A percentile compares a stretch with the other conserved stretches of the same genome.
phyloP scores from a whole-genome alignment of 257 asterid genomes.

The Nicotiana knightiana region DNA sequence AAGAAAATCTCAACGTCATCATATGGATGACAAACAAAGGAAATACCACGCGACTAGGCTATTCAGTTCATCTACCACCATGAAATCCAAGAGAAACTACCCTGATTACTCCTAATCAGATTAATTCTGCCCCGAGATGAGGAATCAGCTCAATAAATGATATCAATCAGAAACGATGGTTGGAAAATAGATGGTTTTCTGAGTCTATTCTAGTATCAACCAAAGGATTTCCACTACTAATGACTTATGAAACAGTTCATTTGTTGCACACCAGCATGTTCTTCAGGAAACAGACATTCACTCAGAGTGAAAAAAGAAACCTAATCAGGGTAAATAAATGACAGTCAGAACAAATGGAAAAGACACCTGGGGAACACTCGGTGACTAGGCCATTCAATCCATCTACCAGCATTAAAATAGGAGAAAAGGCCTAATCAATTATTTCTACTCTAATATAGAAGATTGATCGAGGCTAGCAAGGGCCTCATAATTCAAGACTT shows the following conservation, averaged over 20 bases:
- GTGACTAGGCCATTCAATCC: not conserved
- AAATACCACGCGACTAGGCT: no score
- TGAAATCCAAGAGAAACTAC: no score
- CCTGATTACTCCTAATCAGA: no score
- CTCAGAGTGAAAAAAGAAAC: not conserved
- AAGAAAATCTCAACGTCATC: not conserved
- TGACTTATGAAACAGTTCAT: not conserved
- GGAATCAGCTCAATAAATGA: no score
- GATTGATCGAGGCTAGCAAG: no score
- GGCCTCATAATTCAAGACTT: not conserved
- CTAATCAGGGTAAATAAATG: not conserved
- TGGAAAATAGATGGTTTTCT: not conserved
- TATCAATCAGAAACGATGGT: not conserved
- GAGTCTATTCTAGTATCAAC: not conserved
- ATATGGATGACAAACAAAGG: no score
- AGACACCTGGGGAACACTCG: not conserved
- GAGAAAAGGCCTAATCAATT: not conserved
- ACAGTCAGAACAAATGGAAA: not conserved
- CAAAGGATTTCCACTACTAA: not conserved
- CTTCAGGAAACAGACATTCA: not conserved
- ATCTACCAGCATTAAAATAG: not conserved
- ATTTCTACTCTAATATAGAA: not conserved
- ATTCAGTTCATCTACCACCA: no score
- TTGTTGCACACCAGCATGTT: not conserved
- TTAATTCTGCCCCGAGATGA: no score